Evolutionary conservation across 441 rosid genomes (phyloP), one percentile per base, ranked within the genome.

Genomic region (Erysimum cheiri): DNA sequence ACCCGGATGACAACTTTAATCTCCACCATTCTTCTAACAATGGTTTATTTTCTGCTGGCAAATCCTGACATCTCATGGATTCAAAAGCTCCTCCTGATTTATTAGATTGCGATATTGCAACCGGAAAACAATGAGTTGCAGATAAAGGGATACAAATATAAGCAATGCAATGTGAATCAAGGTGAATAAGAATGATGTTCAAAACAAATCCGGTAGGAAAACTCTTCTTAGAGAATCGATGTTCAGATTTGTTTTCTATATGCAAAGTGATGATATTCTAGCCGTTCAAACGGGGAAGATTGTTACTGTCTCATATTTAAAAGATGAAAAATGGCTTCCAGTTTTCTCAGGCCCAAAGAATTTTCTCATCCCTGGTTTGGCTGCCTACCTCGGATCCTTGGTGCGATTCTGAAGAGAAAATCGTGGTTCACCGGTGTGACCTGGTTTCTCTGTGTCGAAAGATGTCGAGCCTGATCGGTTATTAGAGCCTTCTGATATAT

Each of bases 401-500:
- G 40, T 62, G 75, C 81, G 79, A 43, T 28, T 53, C 73, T 77
- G 84, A 87, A 93, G 78, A 85, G 96, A 44, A 87, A 92, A 79
- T 79, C 29, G 62, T 0, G 81, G 77, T 28, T 57, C 75, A 49
- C 31, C 44, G 13, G 6, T 50, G 58, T 66, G 67, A 53, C 64
- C 55, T 19, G 26, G 28, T 46, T 60, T 64, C 62, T 46, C 66
- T 41, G 55, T 57, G 59, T 57, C 78, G 43, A 67, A 50, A 17
- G 72, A 24, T 67, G 32, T 35, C 7, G 73, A 41, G 44, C 66
- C 62, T 67, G 77, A 50, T 47, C 32, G 67, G 33, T 65, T 75
- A 55, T 62, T 55, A 32, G 74, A 58, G 54, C 75, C 85, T 69
- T 65, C 81, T 0, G 67, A 47, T 54, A 58, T 29, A 22, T 66